These are phyloP conservation scores for Euphrasia arctica DNA, from an alignment of 305 asterid species.

Conservation along the genomic window DNA sequence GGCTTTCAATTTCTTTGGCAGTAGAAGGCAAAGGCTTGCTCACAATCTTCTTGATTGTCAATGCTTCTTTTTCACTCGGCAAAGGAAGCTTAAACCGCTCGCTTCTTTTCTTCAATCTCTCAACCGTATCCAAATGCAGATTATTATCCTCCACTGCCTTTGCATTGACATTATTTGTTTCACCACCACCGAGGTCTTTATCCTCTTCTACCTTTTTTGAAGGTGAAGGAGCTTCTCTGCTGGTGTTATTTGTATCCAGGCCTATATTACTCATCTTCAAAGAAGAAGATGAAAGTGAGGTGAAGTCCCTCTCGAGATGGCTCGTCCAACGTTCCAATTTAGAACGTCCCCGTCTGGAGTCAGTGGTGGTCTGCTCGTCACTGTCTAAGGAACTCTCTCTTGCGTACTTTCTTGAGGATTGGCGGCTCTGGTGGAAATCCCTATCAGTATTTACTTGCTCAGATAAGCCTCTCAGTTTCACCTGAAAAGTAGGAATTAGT, in stretches of 20 bases:
- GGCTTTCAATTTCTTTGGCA: slow-evolving; percentile 45
- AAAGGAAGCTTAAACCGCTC: slow-evolving; percentile 68
- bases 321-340: slow-evolving; percentile 85
- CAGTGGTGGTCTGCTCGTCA: slow-evolving; percentile 43
- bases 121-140: slow-evolving; percentile 85
- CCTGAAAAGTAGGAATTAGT: slow-evolving; percentile 33
- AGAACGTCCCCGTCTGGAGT: slow-evolving; percentile 68
- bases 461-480: slow-evolving; percentile 38
- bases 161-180: slow-evolving; percentile 28
- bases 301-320: slow-evolving; percentile 60
- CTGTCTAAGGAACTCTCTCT: slow-evolving; percentile 32
- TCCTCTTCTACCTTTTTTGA: slow-evolving; percentile 31
- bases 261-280: slow-evolving; percentile 38
- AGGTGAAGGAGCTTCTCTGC: slow-evolving; percentile 33
- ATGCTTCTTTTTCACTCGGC: slow-evolving; percentile 68
- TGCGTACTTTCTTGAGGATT: not conserved
- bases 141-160: slow-evolving; percentile 31
- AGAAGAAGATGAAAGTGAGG: slow-evolving; percentile 38
- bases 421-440: not conserved
- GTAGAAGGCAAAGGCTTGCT: slow-evolving; percentile 48
- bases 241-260: slow-evolving; percentile 26
- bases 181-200: slow-evolving; percentile 35
- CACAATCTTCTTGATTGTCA: slow-evolving; percentile 46
- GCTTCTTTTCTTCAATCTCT: slow-evolving; percentile 79
- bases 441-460: slow-evolving; percentile 37